A percentile compares a stretch with the other conserved stretches of the same genome.
These are phyloP conservation scores for Pseudopithomyces chartarum DNA, from an alignment of 2,329 filamentous ascomycete species.

Conservation along the genomic window DNA sequence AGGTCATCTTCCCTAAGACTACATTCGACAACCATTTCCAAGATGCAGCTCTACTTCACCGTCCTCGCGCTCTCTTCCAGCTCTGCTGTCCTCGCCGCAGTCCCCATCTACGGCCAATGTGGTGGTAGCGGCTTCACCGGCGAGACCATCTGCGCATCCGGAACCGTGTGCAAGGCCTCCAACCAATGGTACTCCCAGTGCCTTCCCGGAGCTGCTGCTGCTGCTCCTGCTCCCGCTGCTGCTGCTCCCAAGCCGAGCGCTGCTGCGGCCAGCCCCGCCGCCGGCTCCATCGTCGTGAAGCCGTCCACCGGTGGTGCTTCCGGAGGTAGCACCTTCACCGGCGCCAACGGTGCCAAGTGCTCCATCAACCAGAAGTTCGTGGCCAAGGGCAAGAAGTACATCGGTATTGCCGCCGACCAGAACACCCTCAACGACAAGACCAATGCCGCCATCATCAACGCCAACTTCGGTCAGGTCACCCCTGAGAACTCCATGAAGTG, in stretches of 20 bases:
- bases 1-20: not conserved
- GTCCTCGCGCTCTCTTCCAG: constrained; percentile 35
- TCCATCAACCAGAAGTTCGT: constrained; percentile 61
- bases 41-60: constrained; percentile 35
- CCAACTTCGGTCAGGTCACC: constrained; percentile 68
- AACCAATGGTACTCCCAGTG: constrained; percentile 57
- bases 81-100: constrained; percentile 32
- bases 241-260: not conserved
- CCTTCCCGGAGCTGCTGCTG: constrained; percentile 10
- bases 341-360: constrained; percentile 28
- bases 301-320: not conserved
- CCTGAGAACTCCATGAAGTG: constrained; percentile 74
- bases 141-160: constrained; percentile 46
- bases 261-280: not conserved
- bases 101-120: constrained; percentile 50
- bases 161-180: constrained; percentile 44
- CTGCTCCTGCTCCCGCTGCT: not conserved
- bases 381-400: constrained; percentile 69
- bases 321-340: constrained; percentile 9
- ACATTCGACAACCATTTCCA: not conserved
- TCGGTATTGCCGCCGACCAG: constrained; percentile 63
- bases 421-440: constrained; percentile 55
- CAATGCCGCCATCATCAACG: constrained; percentile 62
- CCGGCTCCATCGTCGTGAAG: not conserved
- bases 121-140: constrained; percentile 49